Evolutionary conservation across 225 moss, liverwort and hornwort species (phyloP).

Genomic region (Straminergon stramineum): DNA sequence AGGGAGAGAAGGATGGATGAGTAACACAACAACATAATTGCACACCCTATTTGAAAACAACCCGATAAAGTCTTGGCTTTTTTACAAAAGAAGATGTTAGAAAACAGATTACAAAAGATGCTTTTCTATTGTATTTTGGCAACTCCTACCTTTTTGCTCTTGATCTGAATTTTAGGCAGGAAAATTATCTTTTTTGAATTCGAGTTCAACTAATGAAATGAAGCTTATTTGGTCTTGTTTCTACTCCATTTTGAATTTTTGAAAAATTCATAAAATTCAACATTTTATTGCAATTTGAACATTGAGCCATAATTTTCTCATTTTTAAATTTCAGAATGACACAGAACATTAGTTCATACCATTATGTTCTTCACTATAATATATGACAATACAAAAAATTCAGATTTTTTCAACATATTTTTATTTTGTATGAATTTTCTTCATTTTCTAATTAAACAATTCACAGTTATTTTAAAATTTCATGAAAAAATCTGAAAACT

Average conservation of each 20-base stretch:
- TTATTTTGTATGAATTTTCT: neutral
- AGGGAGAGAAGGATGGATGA: neutral
- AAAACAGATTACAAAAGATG: neutral
- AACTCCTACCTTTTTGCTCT: neutral
- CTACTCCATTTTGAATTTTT: neutral
- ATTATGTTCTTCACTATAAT: neutral
- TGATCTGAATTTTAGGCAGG: neutral
- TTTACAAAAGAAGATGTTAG: neutral
- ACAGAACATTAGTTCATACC: accelerated
- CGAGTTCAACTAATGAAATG: neutral
- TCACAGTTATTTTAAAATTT: neutral
- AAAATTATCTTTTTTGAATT: neutral
- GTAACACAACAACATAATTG: neutral
- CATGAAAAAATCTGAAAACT: neutral
- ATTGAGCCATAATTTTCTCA: accelerated
- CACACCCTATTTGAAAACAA: accelerated
- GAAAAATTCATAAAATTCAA: neutral
- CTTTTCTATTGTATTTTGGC: neutral
- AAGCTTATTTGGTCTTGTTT: neutral
- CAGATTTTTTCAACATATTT: neutral
- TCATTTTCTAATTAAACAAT: neutral
- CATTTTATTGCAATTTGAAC: neutral
- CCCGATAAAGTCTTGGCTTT: neutral
- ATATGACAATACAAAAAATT: neutral
- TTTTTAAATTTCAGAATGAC: neutral